Evolutionary conservation across 805 yeast genomes (phyloP), one percentile per base, ranked within the genome.

Genomic region (Yamadazyma scolyti): DNA sequence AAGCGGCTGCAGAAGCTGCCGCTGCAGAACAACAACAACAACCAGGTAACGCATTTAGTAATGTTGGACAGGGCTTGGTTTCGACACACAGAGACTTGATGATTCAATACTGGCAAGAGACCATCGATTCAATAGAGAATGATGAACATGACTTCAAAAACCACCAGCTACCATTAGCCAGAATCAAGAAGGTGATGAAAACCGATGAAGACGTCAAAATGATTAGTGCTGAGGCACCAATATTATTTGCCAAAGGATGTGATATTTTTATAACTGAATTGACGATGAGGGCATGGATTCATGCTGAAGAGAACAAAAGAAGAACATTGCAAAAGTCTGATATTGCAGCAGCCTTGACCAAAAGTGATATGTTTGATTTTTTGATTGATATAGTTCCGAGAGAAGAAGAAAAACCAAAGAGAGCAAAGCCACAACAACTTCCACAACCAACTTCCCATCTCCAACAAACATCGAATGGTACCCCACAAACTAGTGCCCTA

Each of bases 261-360:
- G 99, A 93, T 54, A 80, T 93, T 20, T 93, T 93, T 59, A 90
- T 93, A 46, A 89, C 98, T 1, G 99, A 93, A 56, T 66, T 93
- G 33, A 89, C 99, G 9, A 89, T 93, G 96, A 71, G 99, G 36
- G 97, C 98, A 6, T 93, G 98, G 98, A 87, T 93, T 40, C 96
- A 89, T 48, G 96, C 97, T 3, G 97, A 93, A 57, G 96, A 87
- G 50, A 86, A 86, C 62, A 93, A 93, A 54, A 74, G 99, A 44
- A 65, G 99, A 39, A 93, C 99, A 4, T 64, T 93, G 37, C 99
- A 93, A 56, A 84, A 88, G 50, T 78, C 87, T 1, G 99, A 93
- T 52, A 88, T 93, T 40, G 95, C 96, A 2, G 93, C 93, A 11
- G 98, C 98, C 1, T 65, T 94, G 35, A 93, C 88, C 43, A 87